These are phyloP conservation scores for Mucor piriformis DNA, from an alignment of 371 early-diverging fungal species.

Conservation along the genomic window DNA sequence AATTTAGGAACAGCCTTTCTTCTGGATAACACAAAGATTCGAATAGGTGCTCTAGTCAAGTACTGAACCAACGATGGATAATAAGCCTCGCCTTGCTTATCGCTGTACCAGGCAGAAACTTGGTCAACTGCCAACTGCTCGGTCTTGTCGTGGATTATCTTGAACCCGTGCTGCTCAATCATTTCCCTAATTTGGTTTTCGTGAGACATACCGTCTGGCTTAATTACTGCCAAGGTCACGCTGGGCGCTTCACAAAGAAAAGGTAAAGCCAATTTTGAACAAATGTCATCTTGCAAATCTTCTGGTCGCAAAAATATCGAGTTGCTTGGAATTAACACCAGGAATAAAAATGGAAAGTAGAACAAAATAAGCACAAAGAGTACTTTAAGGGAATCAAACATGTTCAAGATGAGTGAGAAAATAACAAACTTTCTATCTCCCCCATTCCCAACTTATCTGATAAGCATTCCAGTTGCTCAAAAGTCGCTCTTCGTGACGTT, in stretches of 20 bases:
- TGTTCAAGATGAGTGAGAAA: background rate
- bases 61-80: slow-evolving; percentile 27
- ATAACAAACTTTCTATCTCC: background rate
- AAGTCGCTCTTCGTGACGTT: no score
- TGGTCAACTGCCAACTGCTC: slow-evolving; percentile 3
- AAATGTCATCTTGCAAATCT: background rate
- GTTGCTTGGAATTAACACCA: slow-evolving; percentile 9
- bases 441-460: background rate
- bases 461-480: no score
- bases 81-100: slow-evolving; percentile 23
- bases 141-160: slow-evolving; percentile 11
- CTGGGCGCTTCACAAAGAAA: slow-evolving; percentile 4
- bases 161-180: slow-evolving; percentile 17
- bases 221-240: slow-evolving; percentile 26
- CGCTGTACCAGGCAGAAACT: slow-evolving; percentile 31
- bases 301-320: background rate
- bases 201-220: slow-evolving; percentile 34
- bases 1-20: slow-evolving; percentile 22
- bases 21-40: slow-evolving; percentile 17
- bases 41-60: slow-evolving; percentile 25
- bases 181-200: slow-evolving; percentile 14
- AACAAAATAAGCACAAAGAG: slow-evolving; percentile 1
- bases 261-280: background rate
- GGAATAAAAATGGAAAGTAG: slow-evolving; percentile 9
- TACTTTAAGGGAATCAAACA: slow-evolving; percentile 10